A percentile compares a stretch with the other conserved stretches of the same genome.
phyloP scores from a whole-genome alignment of 345 rosid species.

The Jatropha curcas region DNA sequence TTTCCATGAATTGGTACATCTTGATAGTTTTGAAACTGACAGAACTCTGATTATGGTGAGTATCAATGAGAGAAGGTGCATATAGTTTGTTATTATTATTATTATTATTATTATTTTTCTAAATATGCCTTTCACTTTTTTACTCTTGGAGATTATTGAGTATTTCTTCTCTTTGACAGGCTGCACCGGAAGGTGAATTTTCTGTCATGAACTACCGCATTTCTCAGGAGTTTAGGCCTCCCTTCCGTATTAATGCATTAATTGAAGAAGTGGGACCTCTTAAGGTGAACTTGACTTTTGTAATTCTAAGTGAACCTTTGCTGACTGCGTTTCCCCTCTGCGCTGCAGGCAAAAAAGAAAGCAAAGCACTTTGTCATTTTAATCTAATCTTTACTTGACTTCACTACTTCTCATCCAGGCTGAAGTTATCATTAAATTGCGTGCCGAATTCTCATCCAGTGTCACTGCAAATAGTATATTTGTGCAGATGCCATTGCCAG shows the following conservation, averaged over 20 bases:
- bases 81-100: too few relatives aligned
- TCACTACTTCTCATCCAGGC: constrained; percentile 48
- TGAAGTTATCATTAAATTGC: constrained; percentile 81
- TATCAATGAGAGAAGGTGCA: constrained; percentile 11
- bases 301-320: not conserved
- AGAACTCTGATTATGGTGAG: constrained; percentile 90
- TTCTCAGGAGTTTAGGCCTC: constrained; percentile 98
- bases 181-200: constrained; percentile 98
- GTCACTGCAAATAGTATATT: constrained; percentile 70
- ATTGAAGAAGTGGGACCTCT: constrained; percentile 92
- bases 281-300: constrained; percentile 47
- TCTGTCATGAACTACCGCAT: constrained; percentile 98
- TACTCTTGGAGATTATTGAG: not conserved
- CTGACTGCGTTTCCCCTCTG: too few relatives aligned
- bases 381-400: not conserved
- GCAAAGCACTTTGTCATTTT: not conserved
- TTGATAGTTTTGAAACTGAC: constrained; percentile 83
- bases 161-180: constrained; percentile 43
- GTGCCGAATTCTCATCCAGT: constrained; percentile 76
- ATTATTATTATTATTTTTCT: too few relatives aligned
- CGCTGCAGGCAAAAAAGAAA: too few relatives aligned
- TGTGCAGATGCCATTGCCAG: constrained; percentile 92
- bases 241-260: constrained; percentile 80
- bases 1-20: constrained; percentile 96
- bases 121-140: not conserved